Evolutionary conservation across 176 grass and related monocot genomes (phyloP).

Genomic region (Thinopyrum elongatum): DNA sequence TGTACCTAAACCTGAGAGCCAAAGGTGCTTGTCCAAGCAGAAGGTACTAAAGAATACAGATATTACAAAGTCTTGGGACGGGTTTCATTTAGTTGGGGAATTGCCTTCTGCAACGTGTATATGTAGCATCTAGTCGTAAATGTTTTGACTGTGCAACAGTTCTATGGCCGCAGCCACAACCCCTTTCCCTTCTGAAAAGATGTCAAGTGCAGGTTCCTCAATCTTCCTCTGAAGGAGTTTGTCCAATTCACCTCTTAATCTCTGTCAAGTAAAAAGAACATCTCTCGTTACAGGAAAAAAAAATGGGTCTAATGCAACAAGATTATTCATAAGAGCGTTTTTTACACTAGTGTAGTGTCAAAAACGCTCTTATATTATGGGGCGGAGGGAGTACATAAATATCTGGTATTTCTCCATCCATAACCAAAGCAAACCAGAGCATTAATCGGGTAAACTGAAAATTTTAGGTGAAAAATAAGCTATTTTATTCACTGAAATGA

Average conservation of each 20-base stretch:
- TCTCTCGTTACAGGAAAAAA: neutral
- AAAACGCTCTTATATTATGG: too few species aligned
- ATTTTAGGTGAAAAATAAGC: neutral
- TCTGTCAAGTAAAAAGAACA: slow-evolving; percentile 44
- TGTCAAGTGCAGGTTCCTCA: slow-evolving; percentile 71
- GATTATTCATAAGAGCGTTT: too few species aligned
- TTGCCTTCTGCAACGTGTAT: neutral
- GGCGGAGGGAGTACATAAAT: neutral
- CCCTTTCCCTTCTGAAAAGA: slow-evolving; percentile 68
- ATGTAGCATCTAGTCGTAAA: slow-evolving; percentile 36
- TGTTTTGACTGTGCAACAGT: slow-evolving; percentile 72
- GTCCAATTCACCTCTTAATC: slow-evolving; percentile 84
- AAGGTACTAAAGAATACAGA: neutral
- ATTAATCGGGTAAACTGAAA: neutral
- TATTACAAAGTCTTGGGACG: neutral
- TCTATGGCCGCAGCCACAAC: slow-evolving; percentile 90
- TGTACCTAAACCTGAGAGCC: too few species aligned
- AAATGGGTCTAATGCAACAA: neutral
- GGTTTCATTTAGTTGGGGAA: neutral
- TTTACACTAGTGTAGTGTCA: too few species aligned
- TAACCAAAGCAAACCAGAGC: neutral
- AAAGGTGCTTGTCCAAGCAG: neutral
- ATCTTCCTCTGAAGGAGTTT: slow-evolving; percentile 89
- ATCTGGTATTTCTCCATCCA: neutral
- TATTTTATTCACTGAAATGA: neutral